phyloP scores from a whole-genome alignment of 179 eudicot species.

The Sideroxylon spinosum region DNA sequence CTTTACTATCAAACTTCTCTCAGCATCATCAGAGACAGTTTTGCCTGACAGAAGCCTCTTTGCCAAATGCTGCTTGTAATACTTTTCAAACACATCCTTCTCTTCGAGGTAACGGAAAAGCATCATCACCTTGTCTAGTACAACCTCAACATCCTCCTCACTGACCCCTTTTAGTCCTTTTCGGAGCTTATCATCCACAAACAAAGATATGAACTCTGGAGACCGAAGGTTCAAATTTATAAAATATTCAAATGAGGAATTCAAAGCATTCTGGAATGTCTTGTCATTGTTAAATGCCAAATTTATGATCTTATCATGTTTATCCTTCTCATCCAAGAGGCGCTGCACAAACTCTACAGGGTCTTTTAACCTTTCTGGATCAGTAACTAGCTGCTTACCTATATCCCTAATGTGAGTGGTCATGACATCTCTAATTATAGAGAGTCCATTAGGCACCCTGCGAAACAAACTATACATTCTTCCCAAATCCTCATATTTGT shows the following conservation, averaged over 20 bases:
- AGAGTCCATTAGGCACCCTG: constrained; percentile 65
- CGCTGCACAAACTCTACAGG: constrained; percentile 92
- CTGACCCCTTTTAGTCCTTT: constrained; percentile 84
- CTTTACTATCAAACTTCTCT: constrained; percentile 88
- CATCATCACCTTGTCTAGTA: constrained; percentile 93
- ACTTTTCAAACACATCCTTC: constrained; percentile 92
- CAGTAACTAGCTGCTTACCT: constrained; percentile 86
- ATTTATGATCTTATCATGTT: constrained; percentile 69
- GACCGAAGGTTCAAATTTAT: constrained; percentile 87
- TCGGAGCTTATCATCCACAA: constrained; percentile 86
- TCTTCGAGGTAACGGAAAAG: constrained; percentile 86
- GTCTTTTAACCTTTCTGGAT: constrained; percentile 83
- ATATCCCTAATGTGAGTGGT: constrained; percentile 76
- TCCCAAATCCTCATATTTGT: constrained; percentile 78
- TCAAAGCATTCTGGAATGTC: constrained; percentile 86
- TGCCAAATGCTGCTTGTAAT: constrained; percentile 86
- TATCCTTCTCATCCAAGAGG: constrained; percentile 76
- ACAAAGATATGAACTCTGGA: constrained; percentile 85
- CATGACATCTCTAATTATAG: constrained; percentile 77
- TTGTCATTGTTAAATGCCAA: constrained; percentile 74
- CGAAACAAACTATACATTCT: constrained; percentile 78
- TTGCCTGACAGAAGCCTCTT: constrained; percentile 81
- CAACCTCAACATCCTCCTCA: constrained; percentile 79
- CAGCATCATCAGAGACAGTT: constrained; percentile 88
- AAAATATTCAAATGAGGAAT: constrained; percentile 82